These are phyloP conservation scores for Exophiala sp. DNA, from an alignment of 2,329 filamentous ascomycete species.

Conservation along the genomic window DNA sequence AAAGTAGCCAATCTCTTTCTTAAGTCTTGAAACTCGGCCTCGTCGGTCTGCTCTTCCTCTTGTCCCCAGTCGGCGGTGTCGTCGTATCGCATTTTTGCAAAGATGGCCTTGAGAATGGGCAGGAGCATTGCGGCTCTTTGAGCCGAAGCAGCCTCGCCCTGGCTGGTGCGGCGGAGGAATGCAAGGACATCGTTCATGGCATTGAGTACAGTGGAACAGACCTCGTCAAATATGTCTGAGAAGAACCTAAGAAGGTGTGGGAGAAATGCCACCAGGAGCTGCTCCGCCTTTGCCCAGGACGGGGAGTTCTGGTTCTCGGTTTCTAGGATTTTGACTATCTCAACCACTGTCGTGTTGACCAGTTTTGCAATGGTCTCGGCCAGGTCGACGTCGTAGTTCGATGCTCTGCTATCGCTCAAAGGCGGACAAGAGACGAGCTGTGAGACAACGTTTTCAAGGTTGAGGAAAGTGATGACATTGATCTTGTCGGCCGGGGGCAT, in stretches of 20 bases:
- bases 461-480: constrained; percentile 85
- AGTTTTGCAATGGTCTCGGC: constrained; percentile 93
- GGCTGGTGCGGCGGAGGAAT: constrained; percentile 73
- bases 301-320: constrained; percentile 55
- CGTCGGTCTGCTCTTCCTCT: constrained; percentile 90
- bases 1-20: constrained; percentile 82
- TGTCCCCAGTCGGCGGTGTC: constrained; percentile 90
- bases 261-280: constrained; percentile 74
- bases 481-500: constrained; percentile 94
- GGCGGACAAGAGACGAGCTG: constrained; percentile 80
- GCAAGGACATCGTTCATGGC: constrained; percentile 88
- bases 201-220: constrained; percentile 92
- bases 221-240: constrained; percentile 94
- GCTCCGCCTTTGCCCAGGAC: constrained; percentile 68
- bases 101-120: constrained; percentile 83
- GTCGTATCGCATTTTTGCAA: constrained; percentile 95
- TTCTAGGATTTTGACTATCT: constrained; percentile 82
- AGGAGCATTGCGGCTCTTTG: constrained; percentile 77
- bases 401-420: constrained; percentile 70
- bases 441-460: constrained; percentile 74
- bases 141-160: constrained; percentile 57
- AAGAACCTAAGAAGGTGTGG: constrained; percentile 89
- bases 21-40: constrained; percentile 94
- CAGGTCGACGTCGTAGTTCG: constrained; percentile 89
- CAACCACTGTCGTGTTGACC: constrained; percentile 80